These are phyloP conservation scores for Chamaenerion angustifolium DNA, from an alignment of 345 rosid species.

Conservation along the genomic window DNA sequence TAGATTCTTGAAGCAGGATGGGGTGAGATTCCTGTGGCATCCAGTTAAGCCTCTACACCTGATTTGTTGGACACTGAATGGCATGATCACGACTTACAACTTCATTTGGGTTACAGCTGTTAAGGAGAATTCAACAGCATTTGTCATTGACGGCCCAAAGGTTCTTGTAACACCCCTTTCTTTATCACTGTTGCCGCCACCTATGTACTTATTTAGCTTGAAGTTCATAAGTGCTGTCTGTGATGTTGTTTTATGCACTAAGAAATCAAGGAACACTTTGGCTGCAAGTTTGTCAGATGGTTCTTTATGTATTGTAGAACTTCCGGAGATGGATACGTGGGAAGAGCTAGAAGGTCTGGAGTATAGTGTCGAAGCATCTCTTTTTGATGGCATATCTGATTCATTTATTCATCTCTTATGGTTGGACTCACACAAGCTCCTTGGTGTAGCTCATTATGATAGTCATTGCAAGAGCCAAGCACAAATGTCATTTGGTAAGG, in stretches of 20 bases:
- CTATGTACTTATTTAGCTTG: constrained; percentile 64
- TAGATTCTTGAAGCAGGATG: constrained; percentile 44
- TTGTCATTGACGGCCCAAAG: constrained; percentile 64
- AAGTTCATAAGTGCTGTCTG: constrained; percentile 49
- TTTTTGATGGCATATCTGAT: constrained; percentile 37
- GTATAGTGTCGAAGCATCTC: constrained; percentile 40
- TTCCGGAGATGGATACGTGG: constrained; percentile 56
- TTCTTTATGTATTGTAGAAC: constrained; percentile 54
- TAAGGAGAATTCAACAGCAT: constrained; percentile 63
- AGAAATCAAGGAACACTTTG: constrained; percentile 39
- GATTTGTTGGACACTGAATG: constrained; percentile 73
- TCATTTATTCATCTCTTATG: constrained; percentile 58
- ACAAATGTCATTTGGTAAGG: constrained; percentile 18
- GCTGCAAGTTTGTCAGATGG: constrained; percentile 75
- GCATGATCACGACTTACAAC: constrained; percentile 47
- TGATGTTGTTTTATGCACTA: constrained; percentile 51
- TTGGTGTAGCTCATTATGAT: constrained; percentile 57
- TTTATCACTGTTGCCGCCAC: constrained; percentile 81
- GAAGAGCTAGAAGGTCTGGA: constrained; percentile 76
- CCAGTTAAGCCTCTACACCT: constrained; percentile 78
- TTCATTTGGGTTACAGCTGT: constrained; percentile 74
- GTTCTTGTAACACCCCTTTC: constrained; percentile 73
- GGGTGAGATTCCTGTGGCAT: constrained; percentile 86
- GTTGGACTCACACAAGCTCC: constrained; percentile 58
- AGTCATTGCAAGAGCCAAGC: constrained; percentile 26